These are phyloP conservation scores for Papilionanthe hybrid DNA, from an alignment of 116 monocot genomes.

Conservation along the genomic window DNA sequence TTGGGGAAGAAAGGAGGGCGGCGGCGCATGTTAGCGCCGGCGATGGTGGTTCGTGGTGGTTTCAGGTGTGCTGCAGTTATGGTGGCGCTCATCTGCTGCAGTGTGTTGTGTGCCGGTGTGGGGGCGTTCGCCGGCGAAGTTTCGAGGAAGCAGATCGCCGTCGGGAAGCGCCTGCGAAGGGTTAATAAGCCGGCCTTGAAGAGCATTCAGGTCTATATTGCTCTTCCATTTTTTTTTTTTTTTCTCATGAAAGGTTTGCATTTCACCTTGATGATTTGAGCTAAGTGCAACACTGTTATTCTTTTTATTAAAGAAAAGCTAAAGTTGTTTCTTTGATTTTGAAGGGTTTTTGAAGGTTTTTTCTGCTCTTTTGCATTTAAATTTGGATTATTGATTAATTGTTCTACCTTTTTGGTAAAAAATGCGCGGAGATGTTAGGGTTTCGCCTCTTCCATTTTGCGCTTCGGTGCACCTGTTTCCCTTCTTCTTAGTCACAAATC, in stretches of 20 bases:
- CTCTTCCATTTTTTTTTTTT: not conserved
- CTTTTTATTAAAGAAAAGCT: not conserved
- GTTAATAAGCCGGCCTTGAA: constrained; percentile 45
- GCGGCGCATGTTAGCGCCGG: constrained; percentile 1
- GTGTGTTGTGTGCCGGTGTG: constrained; percentile 14
- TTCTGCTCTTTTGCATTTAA: not conserved
- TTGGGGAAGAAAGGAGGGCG: not conserved
- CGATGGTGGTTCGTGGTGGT: constrained; percentile 8
- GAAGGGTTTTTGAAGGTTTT: not conserved
- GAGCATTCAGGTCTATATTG: constrained; percentile 27
- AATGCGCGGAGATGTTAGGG: not conserved
- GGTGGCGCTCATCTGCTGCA: constrained; percentile 6
- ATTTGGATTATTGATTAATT: not conserved
- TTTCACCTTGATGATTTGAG: not conserved
- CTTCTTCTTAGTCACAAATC: not conserved
- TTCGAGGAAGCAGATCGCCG: constrained; percentile 14
- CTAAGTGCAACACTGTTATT: not conserved
- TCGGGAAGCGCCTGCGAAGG: constrained; percentile 31
- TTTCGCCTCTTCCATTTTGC: not conserved
- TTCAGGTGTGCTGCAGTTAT: constrained; percentile 6
- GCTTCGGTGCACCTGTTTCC: too few relatives aligned
- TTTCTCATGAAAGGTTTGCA: not conserved
- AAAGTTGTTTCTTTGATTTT: not conserved
- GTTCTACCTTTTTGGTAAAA: not conserved
- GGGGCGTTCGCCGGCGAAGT: not conserved